Evolutionary conservation across 768 basidiomycete species (phyloP), one percentile per base, ranked within the genome.

Genomic region (Porphyrellus cyaneotinctus): DNA sequence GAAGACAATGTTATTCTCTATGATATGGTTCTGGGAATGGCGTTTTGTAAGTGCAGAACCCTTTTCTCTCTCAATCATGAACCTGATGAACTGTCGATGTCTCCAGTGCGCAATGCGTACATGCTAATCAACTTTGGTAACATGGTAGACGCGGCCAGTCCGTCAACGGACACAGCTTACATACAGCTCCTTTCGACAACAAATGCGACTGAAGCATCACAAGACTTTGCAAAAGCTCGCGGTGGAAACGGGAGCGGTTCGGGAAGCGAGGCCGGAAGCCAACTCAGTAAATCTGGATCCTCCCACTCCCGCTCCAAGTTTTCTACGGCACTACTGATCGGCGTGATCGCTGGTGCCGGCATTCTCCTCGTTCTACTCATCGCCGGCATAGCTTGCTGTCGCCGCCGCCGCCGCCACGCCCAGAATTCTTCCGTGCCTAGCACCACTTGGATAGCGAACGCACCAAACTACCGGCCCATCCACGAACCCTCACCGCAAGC

Each of bases 21-120:
- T 56, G 86, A 88, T 61, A 77, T 84, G 64, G 78, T 88, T 41
- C 72, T 88, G 41, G 87, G 87, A 50, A 88, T 88, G 84, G 76
- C 80, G 10, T 88, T 87, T 70, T 67, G 85, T 85, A 58, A 61
- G 82, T 74, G 8, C 23, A 0, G 1, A 14, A 20, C 58, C 58
- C 26, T 17, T 24, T 43, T 35, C 38, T 42, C 37, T 33, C 45
- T 24, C n/a, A 20, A 24, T 35, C 35, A 11, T 32, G 28, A 17
- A 24, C 57, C 43, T 52, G 18, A 48, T 22, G 35, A 13, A 13
- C 41, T 28, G 10, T 33, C 38, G 6, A 33, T 45, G 7, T 7
- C 6, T 36, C 22, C 59, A 87, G 85, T 87, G 49, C 80, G 84
- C 45, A 88, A 87, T 58, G 75, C 76, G 11, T 88, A 87, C 62